phyloP scores from a whole-genome alignment of 2,329 filamentous ascomycete genomes.

The Myotisia sp. region DNA sequence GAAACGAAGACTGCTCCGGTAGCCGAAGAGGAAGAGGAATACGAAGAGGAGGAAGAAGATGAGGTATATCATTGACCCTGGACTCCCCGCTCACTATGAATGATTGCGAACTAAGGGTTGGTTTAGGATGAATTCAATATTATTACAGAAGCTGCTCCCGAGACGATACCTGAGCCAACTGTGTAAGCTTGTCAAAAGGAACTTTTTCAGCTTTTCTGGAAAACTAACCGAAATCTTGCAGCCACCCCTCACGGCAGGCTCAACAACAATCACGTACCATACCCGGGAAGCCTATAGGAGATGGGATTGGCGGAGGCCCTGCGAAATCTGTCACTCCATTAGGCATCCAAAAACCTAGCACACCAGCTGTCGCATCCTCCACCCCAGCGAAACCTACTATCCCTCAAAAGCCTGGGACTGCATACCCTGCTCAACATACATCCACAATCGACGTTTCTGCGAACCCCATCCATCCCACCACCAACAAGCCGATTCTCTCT shows the following conservation, averaged over 20 bases:
- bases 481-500: constrained; percentile 66
- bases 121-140: constrained; percentile 36
- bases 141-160: constrained; percentile 34
- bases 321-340: constrained; percentile 25
- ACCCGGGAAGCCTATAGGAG: constrained; percentile 7
- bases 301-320: constrained; percentile 3
- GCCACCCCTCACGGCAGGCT: constrained; percentile 27
- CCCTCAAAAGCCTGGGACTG: constrained; percentile 43
- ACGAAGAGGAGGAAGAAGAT: constrained; percentile 29
- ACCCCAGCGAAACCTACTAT: constrained; percentile 22
- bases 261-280: constrained; percentile 24
- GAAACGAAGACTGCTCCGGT: constrained; percentile 19
- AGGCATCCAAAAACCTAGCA: constrained; percentile 15
- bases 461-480: constrained; percentile 60
- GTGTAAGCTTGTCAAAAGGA: neutral
- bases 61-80: constrained; percentile 20
- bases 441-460: constrained; percentile 76
- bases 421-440: constrained; percentile 52
- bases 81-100: neutral
- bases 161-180: constrained; percentile 23
- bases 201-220: constrained; percentile 8
- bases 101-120: constrained; percentile 11
- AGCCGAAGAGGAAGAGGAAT: constrained; percentile 23
- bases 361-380: constrained; percentile 21
- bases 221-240: constrained; percentile 14